Conservation (phyloP, 106 monocot species). For the Dactylorhiza incarnata region DNA sequence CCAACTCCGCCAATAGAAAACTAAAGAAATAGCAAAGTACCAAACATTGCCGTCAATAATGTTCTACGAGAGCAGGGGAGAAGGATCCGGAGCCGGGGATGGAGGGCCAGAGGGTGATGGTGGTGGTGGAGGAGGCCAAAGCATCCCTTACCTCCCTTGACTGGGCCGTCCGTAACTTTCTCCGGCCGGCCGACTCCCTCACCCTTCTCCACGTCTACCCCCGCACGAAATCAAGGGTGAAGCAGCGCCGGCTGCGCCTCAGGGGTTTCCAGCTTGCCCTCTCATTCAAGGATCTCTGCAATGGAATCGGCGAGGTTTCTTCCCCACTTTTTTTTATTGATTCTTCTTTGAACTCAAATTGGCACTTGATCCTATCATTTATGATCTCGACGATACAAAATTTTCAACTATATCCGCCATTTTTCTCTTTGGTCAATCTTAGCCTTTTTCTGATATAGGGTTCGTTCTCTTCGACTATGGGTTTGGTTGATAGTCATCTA, state of each 20-base stretch:
- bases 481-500: background rate
- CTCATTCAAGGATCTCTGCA: conserved; percentile 86
- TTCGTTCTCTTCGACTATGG: background rate
- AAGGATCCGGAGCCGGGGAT: conserved; percentile 7
- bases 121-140: conserved; percentile 78
- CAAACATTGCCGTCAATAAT: too few species aligned
- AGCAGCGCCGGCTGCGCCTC: conserved; percentile 52
- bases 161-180: conserved; percentile 73
- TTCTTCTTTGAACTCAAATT: background rate
- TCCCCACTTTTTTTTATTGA: background rate
- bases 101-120: conserved; percentile 75
- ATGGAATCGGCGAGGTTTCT: conserved; percentile 60
- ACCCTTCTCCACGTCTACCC: conserved; percentile 71
- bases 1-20: too few species aligned
- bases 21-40: too few species aligned
- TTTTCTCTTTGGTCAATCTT: background rate
- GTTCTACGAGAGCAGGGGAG: background rate
- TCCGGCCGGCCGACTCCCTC: conserved; percentile 61
- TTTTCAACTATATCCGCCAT: background rate
- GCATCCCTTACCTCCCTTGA: conserved; percentile 45
- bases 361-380: background rate
- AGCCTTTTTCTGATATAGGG: background rate
- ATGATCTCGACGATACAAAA: background rate
- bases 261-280: conserved; percentile 87
- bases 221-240: conserved; percentile 39